Evolutionary conservation across 192 early-diverging fungal genomes (phyloP).

Genomic region (Coemansia sp.): DNA sequence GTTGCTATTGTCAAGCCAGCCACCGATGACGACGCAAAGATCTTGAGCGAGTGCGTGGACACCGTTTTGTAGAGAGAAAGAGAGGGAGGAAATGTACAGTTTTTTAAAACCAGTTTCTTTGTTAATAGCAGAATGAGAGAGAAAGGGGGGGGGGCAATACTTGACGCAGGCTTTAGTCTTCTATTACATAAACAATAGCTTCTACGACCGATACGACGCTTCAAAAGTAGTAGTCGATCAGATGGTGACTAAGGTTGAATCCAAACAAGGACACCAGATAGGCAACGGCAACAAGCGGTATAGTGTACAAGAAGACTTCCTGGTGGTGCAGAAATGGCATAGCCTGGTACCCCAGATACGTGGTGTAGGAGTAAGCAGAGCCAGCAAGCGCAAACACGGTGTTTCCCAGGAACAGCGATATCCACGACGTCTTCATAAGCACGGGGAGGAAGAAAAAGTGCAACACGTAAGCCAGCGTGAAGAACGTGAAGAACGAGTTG

Average conservation of each 20-base stretch:
- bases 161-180: too few species aligned
- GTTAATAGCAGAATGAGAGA: too few species aligned
- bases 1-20: constrained; percentile 39
- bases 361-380: constrained; percentile 82
- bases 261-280: constrained; percentile 69
- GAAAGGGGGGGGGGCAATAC: too few species aligned
- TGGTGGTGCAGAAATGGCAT: constrained; percentile 91
- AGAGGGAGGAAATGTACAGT: too few species aligned
- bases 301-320: constrained; percentile 86
- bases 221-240: constrained; percentile 76
- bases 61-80: neutral
- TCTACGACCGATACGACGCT: neutral
- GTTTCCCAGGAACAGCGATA: constrained; percentile 84
- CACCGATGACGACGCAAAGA: constrained; percentile 28
- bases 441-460: constrained; percentile 93
- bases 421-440: constrained; percentile 74
- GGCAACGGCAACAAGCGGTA: constrained; percentile 64
- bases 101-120: too few species aligned
- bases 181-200: too few species aligned
- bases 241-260: constrained; percentile 74
- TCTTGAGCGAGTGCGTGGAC: constrained; percentile 31
- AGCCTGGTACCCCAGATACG: constrained; percentile 93
- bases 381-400: constrained; percentile 81
- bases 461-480: constrained; percentile 81
- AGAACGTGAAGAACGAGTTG: constrained; percentile 92